A percentile compares a stretch with the other conserved stretches of the same genome.
Evolutionary conservation across 148 eudicot genomes (phyloP).

Genomic region (Camellia lanceoleosa): DNA sequence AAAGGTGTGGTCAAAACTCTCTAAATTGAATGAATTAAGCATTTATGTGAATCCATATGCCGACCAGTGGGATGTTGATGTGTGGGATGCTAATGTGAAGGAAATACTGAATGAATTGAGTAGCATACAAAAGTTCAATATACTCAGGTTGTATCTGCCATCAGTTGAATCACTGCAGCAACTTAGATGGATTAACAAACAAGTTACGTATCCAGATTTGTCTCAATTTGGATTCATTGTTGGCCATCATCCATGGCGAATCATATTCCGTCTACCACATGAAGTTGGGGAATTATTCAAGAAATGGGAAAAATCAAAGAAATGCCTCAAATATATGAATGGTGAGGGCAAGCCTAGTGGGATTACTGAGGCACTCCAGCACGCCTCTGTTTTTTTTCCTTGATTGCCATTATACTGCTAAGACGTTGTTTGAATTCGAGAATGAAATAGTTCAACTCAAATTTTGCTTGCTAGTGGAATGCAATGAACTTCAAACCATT

Average conservation of each 20-base stretch:
- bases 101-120: not conserved
- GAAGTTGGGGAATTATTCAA: not conserved
- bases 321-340: not conserved
- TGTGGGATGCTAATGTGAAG: too few species aligned
- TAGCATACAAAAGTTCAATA: not conserved
- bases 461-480: not conserved
- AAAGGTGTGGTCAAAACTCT: not conserved
- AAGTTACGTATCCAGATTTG: not conserved
- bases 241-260: not conserved
- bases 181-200: not conserved
- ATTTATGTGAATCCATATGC: not conserved
- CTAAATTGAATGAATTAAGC: not conserved
- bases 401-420: not conserved
- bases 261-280: not conserved
- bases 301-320: not conserved
- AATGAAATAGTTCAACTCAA: not conserved
- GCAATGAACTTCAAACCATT: not conserved
- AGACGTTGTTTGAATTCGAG: not conserved
- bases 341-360: not conserved
- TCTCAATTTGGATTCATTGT: not conserved
- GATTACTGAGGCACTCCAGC: not conserved
- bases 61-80: not conserved
- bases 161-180: not conserved
- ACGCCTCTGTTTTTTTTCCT: not conserved
- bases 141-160: not conserved